Base-by-base conservation (phyloP, 495 filamentous ascomycete species). In the Penicillium canariense region DNA sequence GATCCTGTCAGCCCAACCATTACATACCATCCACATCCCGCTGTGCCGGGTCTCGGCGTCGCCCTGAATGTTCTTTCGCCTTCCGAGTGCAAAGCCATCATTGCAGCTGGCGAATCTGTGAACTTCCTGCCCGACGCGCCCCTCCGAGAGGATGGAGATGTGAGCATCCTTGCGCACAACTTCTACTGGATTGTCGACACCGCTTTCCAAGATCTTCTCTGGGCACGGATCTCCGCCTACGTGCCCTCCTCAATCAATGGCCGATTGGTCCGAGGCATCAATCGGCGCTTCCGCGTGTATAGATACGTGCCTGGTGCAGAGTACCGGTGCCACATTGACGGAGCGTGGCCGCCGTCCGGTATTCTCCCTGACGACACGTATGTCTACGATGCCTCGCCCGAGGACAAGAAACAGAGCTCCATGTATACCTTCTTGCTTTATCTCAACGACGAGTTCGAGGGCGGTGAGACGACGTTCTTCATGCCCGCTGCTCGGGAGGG, bases 391-490 rank as follows among this genome's bases (percentile, higher is more conserved):
- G 56, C 70, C 1, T 73, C 70, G 15, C 70, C 70, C 0, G 61
- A 65, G 51, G 67, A 67, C 2, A 65, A 67, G 5, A 62, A 48
- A 54, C 70, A 73, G 50, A 72, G 68, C 50, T 73, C 70, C 10
- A 70, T 73, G 70, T 73, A 73, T 26, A 73, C 70, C 14, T 73
- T 73, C 45, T 52, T 73, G n/a, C 47, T 73, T 0, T 73, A 73
- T 47, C 58, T 73, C 15, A 73, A 73, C 25, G 70, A 73, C 48
- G 70, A 73, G 53, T 73, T 73, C 22, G 70, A 73, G 59, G 70
- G 70, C 18, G 70, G 70, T 5, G 70, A 73, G 58, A 73, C 70
- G 10, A 73, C 70, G 0, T 73, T 73, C 52, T 73, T 73, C 36
- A 46, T 73, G 48, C 70, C 70, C 3, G 70, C 68, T 4, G 58